Conservation (phyloP, 306 rosid genomes). For the Quercus glauca region DNA sequence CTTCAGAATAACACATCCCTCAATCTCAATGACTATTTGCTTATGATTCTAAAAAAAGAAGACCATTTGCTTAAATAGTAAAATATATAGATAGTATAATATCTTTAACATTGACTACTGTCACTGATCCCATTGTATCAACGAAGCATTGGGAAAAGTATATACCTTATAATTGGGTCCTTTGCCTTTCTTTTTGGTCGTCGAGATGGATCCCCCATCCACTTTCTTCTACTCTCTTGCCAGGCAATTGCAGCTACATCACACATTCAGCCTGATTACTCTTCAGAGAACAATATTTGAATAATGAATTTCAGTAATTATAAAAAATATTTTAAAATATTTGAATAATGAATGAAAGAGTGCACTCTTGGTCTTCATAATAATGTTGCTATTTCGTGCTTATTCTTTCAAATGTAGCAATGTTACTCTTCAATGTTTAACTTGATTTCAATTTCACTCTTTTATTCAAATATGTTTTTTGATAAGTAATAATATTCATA, state of each 20-base stretch:
- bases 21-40: too few relatives aligned
- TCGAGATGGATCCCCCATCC: slow-evolving; percentile 72
- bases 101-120: neutral
- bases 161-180: slow-evolving; percentile 84
- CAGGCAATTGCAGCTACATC: slow-evolving; percentile 70
- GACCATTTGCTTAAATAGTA: neutral
- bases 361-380: too few relatives aligned
- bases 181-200: slow-evolving; percentile 50
- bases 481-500: too few relatives aligned
- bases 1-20: too few relatives aligned
- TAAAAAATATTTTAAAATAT: neutral
- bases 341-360: too few relatives aligned
- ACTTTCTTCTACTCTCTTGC: slow-evolving; percentile 84
- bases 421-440: too few relatives aligned
- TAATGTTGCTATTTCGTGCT: too few relatives aligned
- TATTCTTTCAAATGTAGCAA: too few relatives aligned
- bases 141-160: neutral
- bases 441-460: too few relatives aligned
- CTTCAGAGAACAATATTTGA: neutral
- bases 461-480: too few relatives aligned
- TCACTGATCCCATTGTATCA: neutral
- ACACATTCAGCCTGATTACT: slow-evolving; percentile 25
- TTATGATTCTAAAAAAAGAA: too few relatives aligned
- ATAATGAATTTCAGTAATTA: neutral
- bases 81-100: neutral